Evolutionary conservation across 768 basidiomycete genomes (phyloP).

Genomic region (Boletus edulis): DNA sequence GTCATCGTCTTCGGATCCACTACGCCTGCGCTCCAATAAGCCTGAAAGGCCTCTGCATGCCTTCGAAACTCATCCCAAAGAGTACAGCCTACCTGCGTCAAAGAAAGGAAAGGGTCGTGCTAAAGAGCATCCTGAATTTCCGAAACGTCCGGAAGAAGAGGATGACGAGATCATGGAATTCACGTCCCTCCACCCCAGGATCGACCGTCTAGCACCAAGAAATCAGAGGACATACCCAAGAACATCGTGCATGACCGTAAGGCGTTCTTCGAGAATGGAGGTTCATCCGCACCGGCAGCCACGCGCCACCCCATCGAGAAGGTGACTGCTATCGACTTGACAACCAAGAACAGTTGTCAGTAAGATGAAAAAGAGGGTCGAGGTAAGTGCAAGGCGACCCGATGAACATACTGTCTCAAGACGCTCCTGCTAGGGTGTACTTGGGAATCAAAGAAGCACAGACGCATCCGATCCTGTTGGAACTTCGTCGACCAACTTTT

Average conservation of each 20-base stretch:
- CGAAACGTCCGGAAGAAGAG: constrained; percentile 28
- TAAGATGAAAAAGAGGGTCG: constrained; percentile 26
- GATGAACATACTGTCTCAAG: constrained; percentile 2
- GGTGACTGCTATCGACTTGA: constrained; percentile 7
- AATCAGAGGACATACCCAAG: constrained; percentile 15
- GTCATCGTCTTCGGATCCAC: constrained; percentile 27
- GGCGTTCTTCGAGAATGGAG: constrained; percentile 5
- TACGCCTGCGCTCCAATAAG: not conserved
- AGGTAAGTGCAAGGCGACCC: constrained; percentile 17
- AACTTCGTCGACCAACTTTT: constrained; percentile 29
- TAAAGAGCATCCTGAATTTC: constrained; percentile 4
- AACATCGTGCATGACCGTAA: constrained; percentile 13
- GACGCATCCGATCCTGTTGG: constrained; percentile 17
- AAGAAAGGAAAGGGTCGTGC: constrained; percentile 27
- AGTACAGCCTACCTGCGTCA: not conserved
- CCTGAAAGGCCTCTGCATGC: constrained; percentile 2
- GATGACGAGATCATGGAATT: constrained; percentile 22
- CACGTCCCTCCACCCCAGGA: constrained; percentile 1
- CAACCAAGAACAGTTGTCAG: not conserved
- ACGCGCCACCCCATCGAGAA: not conserved
- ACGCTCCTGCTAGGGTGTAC: constrained; percentile 3
- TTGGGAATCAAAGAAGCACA: not conserved
- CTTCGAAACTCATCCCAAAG: constrained; percentile 23
- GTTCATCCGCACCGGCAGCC: constrained; percentile 4
- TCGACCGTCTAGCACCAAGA: not conserved